These are phyloP conservation scores for Nicotiana obtusifolia DNA, from an alignment of 257 asterid genomes.

Conservation along the genomic window DNA sequence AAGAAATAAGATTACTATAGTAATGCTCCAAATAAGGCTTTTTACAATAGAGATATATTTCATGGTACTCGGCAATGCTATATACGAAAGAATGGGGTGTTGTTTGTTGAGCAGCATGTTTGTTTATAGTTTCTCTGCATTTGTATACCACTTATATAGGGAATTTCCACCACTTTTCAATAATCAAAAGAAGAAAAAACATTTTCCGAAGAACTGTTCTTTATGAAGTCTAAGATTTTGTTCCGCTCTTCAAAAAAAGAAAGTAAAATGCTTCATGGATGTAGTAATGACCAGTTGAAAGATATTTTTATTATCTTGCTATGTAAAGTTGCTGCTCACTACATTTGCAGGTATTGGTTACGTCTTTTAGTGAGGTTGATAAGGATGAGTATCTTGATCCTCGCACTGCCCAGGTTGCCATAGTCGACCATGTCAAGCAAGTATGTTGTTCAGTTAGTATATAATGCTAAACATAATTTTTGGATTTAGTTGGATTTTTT, in stretches of 20 bases:
- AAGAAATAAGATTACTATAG: background rate
- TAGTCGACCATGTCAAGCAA: slow-evolving; percentile 88
- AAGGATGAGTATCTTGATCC: slow-evolving; percentile 87
- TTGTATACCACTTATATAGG: background rate
- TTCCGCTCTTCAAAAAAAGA: background rate
- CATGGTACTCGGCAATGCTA: background rate
- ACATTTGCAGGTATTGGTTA: slow-evolving; percentile 62
- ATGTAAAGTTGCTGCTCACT: background rate
- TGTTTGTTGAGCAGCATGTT: slow-evolving; percentile 8
- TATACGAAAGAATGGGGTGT: background rate
- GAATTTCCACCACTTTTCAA: background rate
- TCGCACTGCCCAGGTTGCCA: slow-evolving; percentile 85
- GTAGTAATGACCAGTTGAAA: background rate
- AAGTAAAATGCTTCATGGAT: background rate
- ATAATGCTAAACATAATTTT: slow-evolving; percentile 5
- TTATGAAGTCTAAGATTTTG: background rate
- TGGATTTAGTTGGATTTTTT: slow-evolving; percentile 3
- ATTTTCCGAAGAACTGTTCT: background rate
- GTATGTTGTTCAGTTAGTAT: slow-evolving; percentile 26
- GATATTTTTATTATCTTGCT: background rate
- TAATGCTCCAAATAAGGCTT: background rate
- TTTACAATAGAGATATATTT: background rate
- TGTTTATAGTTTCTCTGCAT: background rate
- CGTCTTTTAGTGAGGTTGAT: slow-evolving; percentile 65
- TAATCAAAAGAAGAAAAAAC: background rate